Base-by-base conservation (phyloP, 2,329 filamentous ascomycete genomes). In the Didymella pinodella region DNA sequence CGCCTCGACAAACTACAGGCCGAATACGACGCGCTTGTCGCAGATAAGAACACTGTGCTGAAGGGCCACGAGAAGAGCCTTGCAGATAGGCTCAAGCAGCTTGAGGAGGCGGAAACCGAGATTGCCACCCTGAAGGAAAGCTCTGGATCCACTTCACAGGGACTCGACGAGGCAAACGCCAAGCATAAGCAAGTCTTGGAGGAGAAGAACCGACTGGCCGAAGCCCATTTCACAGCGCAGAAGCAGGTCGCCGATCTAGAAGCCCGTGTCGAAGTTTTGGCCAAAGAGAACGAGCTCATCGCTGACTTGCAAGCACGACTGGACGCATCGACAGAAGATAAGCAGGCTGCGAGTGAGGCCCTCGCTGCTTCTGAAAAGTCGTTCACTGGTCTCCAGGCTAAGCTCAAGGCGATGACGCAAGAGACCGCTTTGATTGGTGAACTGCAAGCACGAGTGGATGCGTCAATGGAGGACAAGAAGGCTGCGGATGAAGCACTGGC, bases 1-100 rank as follows among this genome's bases (percentile, higher is more conserved):
- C 71, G 67, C 5, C 59, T 77, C 8, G 65, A 73, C 14, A 65
- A 71, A 46, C 59, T 77, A 3, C 73, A 77, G 36, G 57, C 69
- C n/a, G 65, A 73, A 26, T 72, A 71, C 46, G 73, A 76, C 46
- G 50, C 62, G 2, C 64, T 75, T n/a, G 62, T 71, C 4, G 65
- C 63, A 6, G 73, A 75, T 44, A 76, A 74, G 57, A 71, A 69
- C 25, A 58, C 54, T 7, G 48, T 59, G 0, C 46, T 66, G 2
- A 67, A 71, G 48, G 57, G 70, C 14, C 68, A 75, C 32, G 67
- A 69, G 26, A 65, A 66, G 32, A 57, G 46, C 10, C 62, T 73
- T 16, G 57, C 56, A 0, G 68, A 72, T 16, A 65, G 66, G 18
- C 50, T 58, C 12, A 46, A 65, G 5, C 66, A 69, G 38, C 58